Base-by-base conservation (phyloP, 2,329 filamentous ascomycete species). In the Phyllosticta citrichinensis region DNA sequence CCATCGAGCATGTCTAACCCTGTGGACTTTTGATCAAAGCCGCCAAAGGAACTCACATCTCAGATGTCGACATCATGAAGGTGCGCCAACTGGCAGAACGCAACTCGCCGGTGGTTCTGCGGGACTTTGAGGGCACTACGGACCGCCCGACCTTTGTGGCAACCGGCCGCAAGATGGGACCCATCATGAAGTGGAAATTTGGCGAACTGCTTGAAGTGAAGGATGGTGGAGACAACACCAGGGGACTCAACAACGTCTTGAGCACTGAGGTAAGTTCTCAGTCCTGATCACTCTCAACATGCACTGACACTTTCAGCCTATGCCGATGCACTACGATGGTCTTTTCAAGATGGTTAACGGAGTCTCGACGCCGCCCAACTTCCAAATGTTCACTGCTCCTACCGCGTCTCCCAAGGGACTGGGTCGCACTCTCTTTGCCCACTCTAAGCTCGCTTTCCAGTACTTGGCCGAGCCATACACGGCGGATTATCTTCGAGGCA, bases 181-280 rank as follows among this genome's bases (percentile, higher is more conserved):
- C 69, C 1, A 77, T 80, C 0, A 66, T 77, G 8, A 75, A 77
- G 0, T 83, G 80, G 81, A 81, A 78, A 61, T 83, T 82, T 58
- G 82, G 80, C 0, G 82, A 84, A 67, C 74, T 86, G 17, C 83
- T 83, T 2, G 81, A 83, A 60, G 83, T 85, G 0, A 83, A 85
- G 64, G 82, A 86, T 59, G 80, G 80, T 11, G 81, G 80, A 61
- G 76, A 69, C 1, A 73, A 79, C 5, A 74, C 75, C 0, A 69
- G 73, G 11, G 75, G 77, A 0, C 68, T 78, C 20, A 83, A 83
- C 63, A 83, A 82, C 51, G 79, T 83, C 2, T 72, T 81, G 1
- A 81, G 79, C 0, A 74, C 64, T 24, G 67, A 68, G 40, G 40
- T 47, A n/a, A 47, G 40, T 14, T n/a, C n/a, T 17, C n/a, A n/a